phyloP scores from a whole-genome alignment of 2,329 filamentous ascomycete genomes.

The Pseudogymnoascus sp. region DNA sequence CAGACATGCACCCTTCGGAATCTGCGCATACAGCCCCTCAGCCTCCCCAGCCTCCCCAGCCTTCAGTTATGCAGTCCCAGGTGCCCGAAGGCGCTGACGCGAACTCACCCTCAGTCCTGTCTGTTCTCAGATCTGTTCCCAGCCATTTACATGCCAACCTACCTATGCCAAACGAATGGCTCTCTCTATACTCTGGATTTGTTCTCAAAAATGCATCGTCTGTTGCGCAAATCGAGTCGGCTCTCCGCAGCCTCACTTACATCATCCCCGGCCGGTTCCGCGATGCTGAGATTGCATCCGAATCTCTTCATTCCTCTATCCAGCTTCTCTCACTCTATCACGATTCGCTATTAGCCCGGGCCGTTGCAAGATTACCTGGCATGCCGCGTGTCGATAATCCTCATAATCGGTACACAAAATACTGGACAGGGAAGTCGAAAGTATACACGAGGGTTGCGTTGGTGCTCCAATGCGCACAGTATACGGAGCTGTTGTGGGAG shows the following conservation, averaged over 20 bases:
- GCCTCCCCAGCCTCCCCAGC: neutral
- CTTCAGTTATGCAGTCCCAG: neutral
- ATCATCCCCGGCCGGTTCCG: slow-evolving; percentile 87
- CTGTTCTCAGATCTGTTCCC: slow-evolving; percentile 3
- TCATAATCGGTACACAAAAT: slow-evolving; percentile 58
- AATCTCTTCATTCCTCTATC: slow-evolving; percentile 80
- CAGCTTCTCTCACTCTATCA: slow-evolving; percentile 90
- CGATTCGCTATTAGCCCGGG: slow-evolving; percentile 70
- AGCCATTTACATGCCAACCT: slow-evolving; percentile 37
- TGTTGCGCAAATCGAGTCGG: slow-evolving; percentile 91
- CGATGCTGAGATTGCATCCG: slow-evolving; percentile 90
- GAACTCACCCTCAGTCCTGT: neutral
- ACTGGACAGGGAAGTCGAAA: slow-evolving; percentile 53
- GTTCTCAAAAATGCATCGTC: slow-evolving; percentile 91
- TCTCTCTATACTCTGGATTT: slow-evolving; percentile 74
- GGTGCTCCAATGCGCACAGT: slow-evolving; percentile 80
- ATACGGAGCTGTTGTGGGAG: slow-evolving; percentile 93
- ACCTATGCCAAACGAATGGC: slow-evolving; percentile 54
- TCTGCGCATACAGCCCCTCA: neutral
- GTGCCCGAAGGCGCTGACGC: neutral
- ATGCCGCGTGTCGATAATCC: slow-evolving; percentile 41
- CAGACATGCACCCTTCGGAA: slow-evolving; percentile 1
- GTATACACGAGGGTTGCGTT: slow-evolving; percentile 76
- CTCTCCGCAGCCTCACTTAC: slow-evolving; percentile 85
- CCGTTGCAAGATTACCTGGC: slow-evolving; percentile 48